These are phyloP conservation scores for Phytophthora nicotianae DNA, from an alignment of 352 stramenopile genomes.

Conservation along the genomic window DNA sequence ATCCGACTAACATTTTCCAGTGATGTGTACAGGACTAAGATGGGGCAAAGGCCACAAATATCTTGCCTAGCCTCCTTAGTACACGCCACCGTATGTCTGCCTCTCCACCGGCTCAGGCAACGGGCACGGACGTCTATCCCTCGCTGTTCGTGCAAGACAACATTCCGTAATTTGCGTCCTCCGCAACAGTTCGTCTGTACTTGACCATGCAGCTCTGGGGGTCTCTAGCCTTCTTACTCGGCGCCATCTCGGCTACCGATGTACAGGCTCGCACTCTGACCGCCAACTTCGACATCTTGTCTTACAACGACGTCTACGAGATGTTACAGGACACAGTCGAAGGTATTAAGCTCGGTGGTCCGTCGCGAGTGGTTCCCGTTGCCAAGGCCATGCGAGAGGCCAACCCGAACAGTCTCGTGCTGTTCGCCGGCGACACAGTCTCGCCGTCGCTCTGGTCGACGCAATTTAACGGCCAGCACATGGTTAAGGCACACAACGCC, in stretches of 20 bases:
- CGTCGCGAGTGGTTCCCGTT: constrained; percentile 74
- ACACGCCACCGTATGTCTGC: constrained; percentile 27
- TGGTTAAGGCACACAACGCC: constrained; percentile 77
- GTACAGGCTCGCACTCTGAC: constrained; percentile 42
- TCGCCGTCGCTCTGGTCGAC: constrained; percentile 84
- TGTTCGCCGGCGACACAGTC: constrained; percentile 83
- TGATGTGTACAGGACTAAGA: constrained; percentile 29
- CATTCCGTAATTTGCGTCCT: constrained; percentile 27
- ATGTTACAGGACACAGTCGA: constrained; percentile 69
- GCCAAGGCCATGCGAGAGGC: constrained; percentile 57
- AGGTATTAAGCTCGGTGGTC: constrained; percentile 67
- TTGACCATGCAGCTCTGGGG: constrained; percentile 25
- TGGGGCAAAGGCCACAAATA: constrained; percentile 28
- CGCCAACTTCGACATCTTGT: constrained; percentile 67
- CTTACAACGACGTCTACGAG: constrained; percentile 86
- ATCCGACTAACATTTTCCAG: constrained; percentile 23
- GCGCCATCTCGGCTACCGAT: constrained; percentile 8
- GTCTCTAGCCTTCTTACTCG: constrained; percentile 18
- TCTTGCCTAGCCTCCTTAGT: constrained; percentile 5
- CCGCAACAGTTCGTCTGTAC: constrained; percentile 7
- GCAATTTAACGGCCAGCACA: constrained; percentile 82
- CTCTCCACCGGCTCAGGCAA: constrained; percentile 23
- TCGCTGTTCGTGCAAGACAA: not conserved
- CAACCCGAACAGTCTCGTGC: constrained; percentile 74
- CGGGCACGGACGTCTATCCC: constrained; percentile 6